Evolutionary conservation across 176 grass and related monocot genomes (phyloP).

Genomic region (Oryza rufipogon): DNA sequence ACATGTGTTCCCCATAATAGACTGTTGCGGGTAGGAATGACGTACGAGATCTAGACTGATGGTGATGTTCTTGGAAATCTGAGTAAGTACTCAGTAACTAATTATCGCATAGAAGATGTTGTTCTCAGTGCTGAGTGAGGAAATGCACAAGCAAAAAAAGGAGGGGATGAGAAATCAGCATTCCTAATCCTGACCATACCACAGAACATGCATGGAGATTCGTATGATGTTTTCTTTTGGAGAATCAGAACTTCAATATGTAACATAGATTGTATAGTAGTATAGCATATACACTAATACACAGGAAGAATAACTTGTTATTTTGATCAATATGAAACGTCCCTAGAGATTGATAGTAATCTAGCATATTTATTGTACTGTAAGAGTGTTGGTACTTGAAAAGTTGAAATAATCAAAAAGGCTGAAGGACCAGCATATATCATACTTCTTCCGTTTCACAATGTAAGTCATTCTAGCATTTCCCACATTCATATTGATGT

Average conservation of each 20-base stretch:
- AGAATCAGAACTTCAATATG: not conserved
- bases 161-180: not conserved
- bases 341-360: not conserved
- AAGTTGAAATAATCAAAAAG: not conserved
- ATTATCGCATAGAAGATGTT: not conserved
- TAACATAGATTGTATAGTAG: not conserved
- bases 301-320: not conserved
- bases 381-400: not conserved
- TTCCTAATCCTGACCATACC: not conserved
- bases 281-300: not conserved
- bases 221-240: not conserved
- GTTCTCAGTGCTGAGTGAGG: conserved; percentile 1
- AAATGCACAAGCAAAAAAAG: conserved; percentile 14
- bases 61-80: not conserved
- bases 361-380: not conserved
- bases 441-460: no score
- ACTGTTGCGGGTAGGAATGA: conserved; percentile 67
- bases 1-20: conserved; percentile 58
- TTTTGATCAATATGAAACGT: not conserved
- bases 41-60: conserved; percentile 54
- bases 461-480: no score
- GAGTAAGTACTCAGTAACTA: not conserved
- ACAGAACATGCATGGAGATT: not conserved
- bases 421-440: not conserved
- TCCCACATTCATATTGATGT: no score